Percentiles rank a stretch among this genome's conserved stretches.
phyloP scores from a whole-genome alignment of 2,329 filamentous ascomycete species.

The Parastagonospora avenae region DNA sequence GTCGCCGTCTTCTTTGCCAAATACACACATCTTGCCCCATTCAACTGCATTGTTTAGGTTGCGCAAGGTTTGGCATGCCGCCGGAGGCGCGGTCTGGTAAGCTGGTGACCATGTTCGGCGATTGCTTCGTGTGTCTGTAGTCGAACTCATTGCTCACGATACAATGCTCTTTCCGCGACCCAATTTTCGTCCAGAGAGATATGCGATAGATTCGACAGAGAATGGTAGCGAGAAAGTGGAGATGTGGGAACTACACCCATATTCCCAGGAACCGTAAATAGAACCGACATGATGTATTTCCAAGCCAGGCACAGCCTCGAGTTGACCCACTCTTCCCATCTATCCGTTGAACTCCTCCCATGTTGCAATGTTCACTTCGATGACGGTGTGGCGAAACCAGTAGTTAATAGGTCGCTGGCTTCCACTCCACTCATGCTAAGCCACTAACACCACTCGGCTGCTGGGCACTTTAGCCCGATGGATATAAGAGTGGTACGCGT shows the following conservation, averaged over 20 bases:
- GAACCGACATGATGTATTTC: conserved; percentile 2
- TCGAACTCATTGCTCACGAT: conserved; percentile 15
- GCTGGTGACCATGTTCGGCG: conserved; percentile 18
- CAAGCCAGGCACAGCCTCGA: conserved; percentile 13
- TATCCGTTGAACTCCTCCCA: background rate
- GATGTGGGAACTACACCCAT: background rate
- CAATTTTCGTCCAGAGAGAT: background rate
- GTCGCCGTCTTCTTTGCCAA: conserved; percentile 72
- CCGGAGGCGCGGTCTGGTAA: conserved; percentile 18
- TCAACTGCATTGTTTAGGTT: conserved; percentile 13
- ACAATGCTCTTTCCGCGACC: background rate
- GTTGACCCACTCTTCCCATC: conserved; percentile 8
- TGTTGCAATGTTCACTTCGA: background rate
- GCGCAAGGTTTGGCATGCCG: conserved; percentile 24
- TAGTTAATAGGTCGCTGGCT: background rate
- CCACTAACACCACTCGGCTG: background rate
- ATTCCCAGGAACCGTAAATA: background rate
- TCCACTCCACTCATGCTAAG: background rate
- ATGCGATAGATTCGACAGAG: background rate
- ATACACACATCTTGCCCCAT: conserved; percentile 89
- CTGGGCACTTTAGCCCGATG: conserved; percentile 1
- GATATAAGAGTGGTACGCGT: background rate
- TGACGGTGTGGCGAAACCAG: conserved; percentile 1
- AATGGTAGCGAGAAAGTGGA: background rate
- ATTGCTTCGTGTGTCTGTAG: conserved; percentile 18